Conservation (phyloP, 2,329 filamentous ascomycete species). For the Onygenales sp. region DNA sequence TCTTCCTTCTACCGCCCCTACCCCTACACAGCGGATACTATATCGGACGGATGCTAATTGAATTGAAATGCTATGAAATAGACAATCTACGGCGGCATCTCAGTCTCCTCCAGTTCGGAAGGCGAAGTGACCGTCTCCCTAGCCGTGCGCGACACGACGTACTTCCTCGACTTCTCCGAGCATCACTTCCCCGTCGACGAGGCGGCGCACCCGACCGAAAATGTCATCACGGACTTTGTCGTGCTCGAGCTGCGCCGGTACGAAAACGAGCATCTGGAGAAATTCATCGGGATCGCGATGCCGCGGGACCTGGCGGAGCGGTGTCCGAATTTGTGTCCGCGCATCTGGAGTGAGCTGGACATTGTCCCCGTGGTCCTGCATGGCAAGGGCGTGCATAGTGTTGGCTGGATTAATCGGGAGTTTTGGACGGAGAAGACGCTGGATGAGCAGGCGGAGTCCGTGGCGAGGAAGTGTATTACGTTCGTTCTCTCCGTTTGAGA, state of each 20-base stretch:
- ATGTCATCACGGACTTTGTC: conserved; percentile 51
- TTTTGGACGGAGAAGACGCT: conserved; percentile 51
- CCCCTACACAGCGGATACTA: no score
- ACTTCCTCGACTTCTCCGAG: conserved; percentile 63
- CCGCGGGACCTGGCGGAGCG: conserved; percentile 49
- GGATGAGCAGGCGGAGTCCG: conserved; percentile 73
- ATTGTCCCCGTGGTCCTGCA: conserved; percentile 61
- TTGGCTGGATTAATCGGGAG: conserved; percentile 16
- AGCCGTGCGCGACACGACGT: conserved; percentile 64
- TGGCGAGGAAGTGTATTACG: conserved; percentile 70
- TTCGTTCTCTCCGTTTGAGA: conserved; percentile 30
- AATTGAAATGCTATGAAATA: conserved; percentile 7
- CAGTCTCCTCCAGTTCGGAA: conserved; percentile 23
- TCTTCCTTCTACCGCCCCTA: not conserved
- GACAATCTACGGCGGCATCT: conserved; percentile 34
- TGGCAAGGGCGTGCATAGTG: conserved; percentile 17
- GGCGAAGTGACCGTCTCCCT: conserved; percentile 52
- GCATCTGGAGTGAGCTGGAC: conserved; percentile 67
- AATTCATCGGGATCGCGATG: conserved; percentile 67
- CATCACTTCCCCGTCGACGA: conserved; percentile 44
- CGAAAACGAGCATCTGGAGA: conserved; percentile 56
- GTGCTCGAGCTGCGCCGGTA: conserved; percentile 50
- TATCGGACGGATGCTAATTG: no score
- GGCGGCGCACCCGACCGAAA: conserved; percentile 23
- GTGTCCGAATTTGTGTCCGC: conserved; percentile 57